Evolutionary conservation across 2,329 filamentous ascomycete genomes (phyloP), one percentile per base, ranked within the genome.

Genomic region (Colletotrichum paranaense): DNA sequence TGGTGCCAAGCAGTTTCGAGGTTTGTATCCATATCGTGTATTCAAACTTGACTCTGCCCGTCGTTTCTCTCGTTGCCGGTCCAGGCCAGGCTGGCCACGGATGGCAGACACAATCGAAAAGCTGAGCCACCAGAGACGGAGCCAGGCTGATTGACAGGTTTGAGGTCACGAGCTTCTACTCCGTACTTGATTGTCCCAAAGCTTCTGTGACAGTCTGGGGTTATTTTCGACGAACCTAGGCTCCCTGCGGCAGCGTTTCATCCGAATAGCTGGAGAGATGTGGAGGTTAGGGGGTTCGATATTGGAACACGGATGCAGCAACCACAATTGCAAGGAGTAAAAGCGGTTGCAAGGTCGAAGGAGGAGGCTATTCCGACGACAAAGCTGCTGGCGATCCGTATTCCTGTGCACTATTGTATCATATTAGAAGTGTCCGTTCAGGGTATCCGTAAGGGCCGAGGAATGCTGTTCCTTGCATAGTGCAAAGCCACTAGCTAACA

Each of bases 201-300:
- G 70, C 66, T 69, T 55, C 49, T 28, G 35, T 73, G 49, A 32
- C 49, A 60, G 55, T 55, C 59, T 55, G 59, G 69, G 69, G 58
- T 52, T 67, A 22, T 59, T 53, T 56, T 70, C 19, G 24, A 59
- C 35, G 53, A 63, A 58, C 52, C 72, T 52, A 67, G 68, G 63
- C 63, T 68, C 68, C 68, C 35, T 67, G 72, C 57, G 62, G 35
- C 62, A 28, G 68, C 30, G 63, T 74, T 71, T 74, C 62, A 72
- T 73, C 68, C 68, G 68, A 76, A 72, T 49, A 67, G 30, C 68
- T 72, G 62, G 68, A 67, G 56, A 53, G 56, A 35, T 64, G 58
- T 69, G 55, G 60, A 69, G 42, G 66, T 28, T 26, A n/a, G 24
- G 35, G 19, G 52, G 28, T 56, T 38, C 55, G 9, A 58, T 57